Conservation (phyloP, 2,329 filamentous ascomycete species). For the Epichloe coenophiala region DNA sequence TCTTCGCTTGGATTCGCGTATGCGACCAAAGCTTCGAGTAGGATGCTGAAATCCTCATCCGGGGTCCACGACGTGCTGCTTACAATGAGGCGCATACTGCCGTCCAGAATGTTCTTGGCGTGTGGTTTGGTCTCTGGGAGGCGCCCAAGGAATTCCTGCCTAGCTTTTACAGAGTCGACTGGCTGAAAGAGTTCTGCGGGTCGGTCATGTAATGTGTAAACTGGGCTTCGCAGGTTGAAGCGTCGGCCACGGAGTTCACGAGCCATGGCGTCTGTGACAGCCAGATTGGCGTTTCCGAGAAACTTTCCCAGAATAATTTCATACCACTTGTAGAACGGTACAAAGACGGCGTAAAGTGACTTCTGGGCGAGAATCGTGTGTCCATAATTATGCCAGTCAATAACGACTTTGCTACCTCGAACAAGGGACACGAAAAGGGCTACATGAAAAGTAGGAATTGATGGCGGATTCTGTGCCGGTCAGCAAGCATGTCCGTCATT, state of each 20-base stretch:
- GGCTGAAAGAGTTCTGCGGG: constrained; percentile 75
- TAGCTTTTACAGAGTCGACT: constrained; percentile 31
- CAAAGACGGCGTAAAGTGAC: constrained; percentile 55
- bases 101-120: constrained; percentile 43
- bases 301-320: constrained; percentile 57
- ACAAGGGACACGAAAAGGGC: constrained; percentile 59
- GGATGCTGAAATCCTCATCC: constrained; percentile 84
- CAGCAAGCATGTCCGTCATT: not conserved
- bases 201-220: constrained; percentile 71
- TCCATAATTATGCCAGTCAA: constrained; percentile 99
- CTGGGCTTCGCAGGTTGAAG: constrained; percentile 50
- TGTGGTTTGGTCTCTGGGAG: constrained; percentile 51
- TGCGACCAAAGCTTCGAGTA: constrained; percentile 66
- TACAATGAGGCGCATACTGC: constrained; percentile 57
- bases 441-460: constrained; percentile 77
- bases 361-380: constrained; percentile 74
- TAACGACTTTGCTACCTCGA: constrained; percentile 68
- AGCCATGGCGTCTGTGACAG: constrained; percentile 83
- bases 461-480: constrained; percentile 68
- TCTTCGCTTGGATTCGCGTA: constrained; percentile 44
- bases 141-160: constrained; percentile 46
- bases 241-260: constrained; percentile 49
- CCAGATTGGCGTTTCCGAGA: constrained; percentile 61
- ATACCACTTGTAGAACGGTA: constrained; percentile 62
- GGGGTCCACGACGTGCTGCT: constrained; percentile 96